phyloP scores from a whole-genome alignment of 441 rosid genomes.

The Monsonia emarginata region DNA sequence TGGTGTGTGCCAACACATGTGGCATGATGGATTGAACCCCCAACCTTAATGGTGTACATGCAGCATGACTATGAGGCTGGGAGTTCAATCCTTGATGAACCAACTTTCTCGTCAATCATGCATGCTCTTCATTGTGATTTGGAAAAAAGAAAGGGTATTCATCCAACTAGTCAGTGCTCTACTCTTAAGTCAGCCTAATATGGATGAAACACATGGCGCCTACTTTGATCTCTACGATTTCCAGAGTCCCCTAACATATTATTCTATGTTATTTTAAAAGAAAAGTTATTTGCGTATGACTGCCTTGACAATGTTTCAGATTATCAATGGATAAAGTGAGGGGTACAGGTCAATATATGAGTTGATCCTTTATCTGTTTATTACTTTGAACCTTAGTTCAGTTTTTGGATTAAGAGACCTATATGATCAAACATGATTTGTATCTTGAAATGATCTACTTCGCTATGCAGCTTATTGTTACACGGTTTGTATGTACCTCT shows the following conservation, averaged over 20 bases:
- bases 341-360: not conserved
- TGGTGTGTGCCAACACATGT: not conserved
- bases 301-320: not conserved
- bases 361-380: not conserved
- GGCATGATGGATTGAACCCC: too few relatives aligned
- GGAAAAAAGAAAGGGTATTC: not conserved
- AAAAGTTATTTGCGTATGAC: not conserved
- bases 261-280: not conserved
- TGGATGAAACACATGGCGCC: not conserved
- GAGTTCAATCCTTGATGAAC: not conserved
- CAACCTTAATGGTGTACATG: too few relatives aligned
- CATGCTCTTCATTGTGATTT: not conserved
- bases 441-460: constrained; percentile 23
- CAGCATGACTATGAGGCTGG: not conserved
- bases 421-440: not conserved
- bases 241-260: not conserved
- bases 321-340: not conserved
- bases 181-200: not conserved
- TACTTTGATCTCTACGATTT: not conserved
- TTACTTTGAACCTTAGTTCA: not conserved
- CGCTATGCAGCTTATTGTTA: constrained; percentile 32
- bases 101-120: not conserved
- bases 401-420: not conserved
- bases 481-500: constrained; percentile 30
- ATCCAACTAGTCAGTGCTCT: not conserved